These are phyloP conservation scores for Yamadazyma olivae DNA, from an alignment of 805 yeast species.

Conservation along the genomic window DNA sequence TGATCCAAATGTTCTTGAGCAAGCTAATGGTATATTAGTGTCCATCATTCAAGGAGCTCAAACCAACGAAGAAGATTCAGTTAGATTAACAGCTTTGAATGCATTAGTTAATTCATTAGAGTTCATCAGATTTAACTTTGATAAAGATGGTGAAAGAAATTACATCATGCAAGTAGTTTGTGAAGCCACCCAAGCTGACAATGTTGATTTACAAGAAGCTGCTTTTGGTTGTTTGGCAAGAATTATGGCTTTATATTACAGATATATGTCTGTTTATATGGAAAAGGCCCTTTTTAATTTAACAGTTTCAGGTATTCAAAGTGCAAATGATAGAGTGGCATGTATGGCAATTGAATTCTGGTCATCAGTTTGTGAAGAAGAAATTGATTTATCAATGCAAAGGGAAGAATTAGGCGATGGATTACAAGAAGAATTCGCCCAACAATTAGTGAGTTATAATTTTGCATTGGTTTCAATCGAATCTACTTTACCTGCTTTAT, in stretches of 20 bases:
- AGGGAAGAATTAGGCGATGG: constrained; percentile 64
- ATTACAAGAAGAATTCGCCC: constrained; percentile 18
- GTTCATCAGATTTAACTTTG: constrained; percentile 85
- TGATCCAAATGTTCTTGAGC: constrained; percentile 72
- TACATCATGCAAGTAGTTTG: constrained; percentile 98
- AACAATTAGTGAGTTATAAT: constrained; percentile 57
- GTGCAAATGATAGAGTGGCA: constrained; percentile 78
- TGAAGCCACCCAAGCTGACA: constrained; percentile 93
- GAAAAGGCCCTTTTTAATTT: constrained; percentile 91
- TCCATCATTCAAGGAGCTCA: constrained; percentile 98
- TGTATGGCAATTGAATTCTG: constrained; percentile 99
- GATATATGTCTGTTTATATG: constrained; percentile 92
- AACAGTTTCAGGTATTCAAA: constrained; percentile 90
- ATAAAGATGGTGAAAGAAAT: constrained; percentile 91
- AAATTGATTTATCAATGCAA: constrained; percentile 73
- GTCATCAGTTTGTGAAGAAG: constrained; percentile 99
- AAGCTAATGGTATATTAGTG: constrained; percentile 87
- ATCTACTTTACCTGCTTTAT: constrained; percentile 84
- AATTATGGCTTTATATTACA: constrained; percentile 86
- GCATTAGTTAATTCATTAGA: constrained; percentile 90
- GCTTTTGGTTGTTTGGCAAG: constrained; percentile 95
- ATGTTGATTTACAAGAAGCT: constrained; percentile 80
- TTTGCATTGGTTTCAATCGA: constrained; percentile 83
- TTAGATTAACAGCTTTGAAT: constrained; percentile 85
- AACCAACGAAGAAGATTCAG: constrained; percentile 71